phyloP scores from a whole-genome alignment of 176 grass and related monocot genomes.

The Eleusine coracana region DNA sequence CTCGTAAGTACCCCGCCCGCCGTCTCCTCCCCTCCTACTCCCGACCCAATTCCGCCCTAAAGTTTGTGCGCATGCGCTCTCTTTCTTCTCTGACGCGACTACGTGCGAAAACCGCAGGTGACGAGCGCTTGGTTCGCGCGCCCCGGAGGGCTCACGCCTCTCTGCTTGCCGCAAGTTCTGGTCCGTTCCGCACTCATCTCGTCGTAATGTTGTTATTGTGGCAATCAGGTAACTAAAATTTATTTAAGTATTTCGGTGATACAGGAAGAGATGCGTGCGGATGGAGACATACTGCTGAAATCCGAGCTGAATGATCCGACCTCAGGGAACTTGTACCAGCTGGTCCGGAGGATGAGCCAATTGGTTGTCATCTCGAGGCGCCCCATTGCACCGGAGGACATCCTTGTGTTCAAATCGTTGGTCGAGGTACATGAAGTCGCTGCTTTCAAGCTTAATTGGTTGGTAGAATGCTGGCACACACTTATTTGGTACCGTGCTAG shows the following conservation, averaged over 20 bases:
- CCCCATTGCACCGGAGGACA: conserved; percentile 46
- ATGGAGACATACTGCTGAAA: conserved; percentile 65
- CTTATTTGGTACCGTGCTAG: conserved; percentile 5
- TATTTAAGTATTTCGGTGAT: not conserved
- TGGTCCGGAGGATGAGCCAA: conserved; percentile 52
- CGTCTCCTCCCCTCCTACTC: not conserved
- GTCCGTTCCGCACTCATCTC: conserved; percentile 34
- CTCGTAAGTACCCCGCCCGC: conserved; percentile 26
- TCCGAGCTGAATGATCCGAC: conserved; percentile 66
- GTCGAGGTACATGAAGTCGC: conserved; percentile 45
- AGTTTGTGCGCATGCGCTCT: not conserved
- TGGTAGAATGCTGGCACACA: not conserved
- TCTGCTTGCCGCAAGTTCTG: conserved; percentile 71
- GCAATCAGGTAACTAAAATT: not conserved
- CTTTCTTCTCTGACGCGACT: conserved; percentile 4
- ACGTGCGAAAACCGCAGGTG: conserved; percentile 41
- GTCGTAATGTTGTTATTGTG: not conserved
- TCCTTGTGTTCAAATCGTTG: conserved; percentile 58
- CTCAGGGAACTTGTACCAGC: conserved; percentile 45
- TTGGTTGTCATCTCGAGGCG: conserved; percentile 46
- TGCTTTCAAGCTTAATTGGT: not conserved
- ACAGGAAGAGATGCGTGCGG: conserved; percentile 70
- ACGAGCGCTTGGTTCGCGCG: conserved; percentile 56
- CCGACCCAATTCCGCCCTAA: too few relatives aligned
- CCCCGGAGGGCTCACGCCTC: conserved; percentile 54